Evolutionary conservation across 352 stramenopile genomes (phyloP).

Genomic region (Globisporangium ultimum): DNA sequence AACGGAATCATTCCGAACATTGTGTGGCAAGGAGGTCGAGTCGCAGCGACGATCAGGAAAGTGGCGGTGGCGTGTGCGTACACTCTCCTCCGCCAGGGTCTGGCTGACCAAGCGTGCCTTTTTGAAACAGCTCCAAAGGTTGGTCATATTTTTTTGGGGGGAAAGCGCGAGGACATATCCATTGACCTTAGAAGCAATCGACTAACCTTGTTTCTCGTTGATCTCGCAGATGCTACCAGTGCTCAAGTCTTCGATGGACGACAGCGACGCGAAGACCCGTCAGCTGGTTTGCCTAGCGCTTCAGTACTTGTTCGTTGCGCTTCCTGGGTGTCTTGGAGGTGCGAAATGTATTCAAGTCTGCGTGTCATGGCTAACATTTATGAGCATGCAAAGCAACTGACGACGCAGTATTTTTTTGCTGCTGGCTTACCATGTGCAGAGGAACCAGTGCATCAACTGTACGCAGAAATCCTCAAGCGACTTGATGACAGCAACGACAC

Average conservation of each 20-base stretch:
- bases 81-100: constrained; percentile 72
- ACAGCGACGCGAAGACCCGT: constrained; percentile 85
- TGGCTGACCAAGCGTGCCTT: constrained; percentile 71
- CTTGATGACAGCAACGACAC: constrained; percentile 91
- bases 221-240: constrained; percentile 74
- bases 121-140: constrained; percentile 83
- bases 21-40: constrained; percentile 83
- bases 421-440: constrained; percentile 29
- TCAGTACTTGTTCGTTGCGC: constrained; percentile 84
- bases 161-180: too few species aligned
- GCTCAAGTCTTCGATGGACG: constrained; percentile 86
- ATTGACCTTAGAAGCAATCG: too few species aligned
- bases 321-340: constrained; percentile 76
- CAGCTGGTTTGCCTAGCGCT: constrained; percentile 86
- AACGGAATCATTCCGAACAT: constrained; percentile 88
- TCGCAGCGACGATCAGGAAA: constrained; percentile 89
- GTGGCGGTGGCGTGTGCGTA: constrained; percentile 85
- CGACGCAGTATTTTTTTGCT: neutral
- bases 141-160: neutral
- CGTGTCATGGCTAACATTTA: neutral
- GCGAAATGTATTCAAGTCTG: neutral
- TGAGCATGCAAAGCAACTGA: neutral
- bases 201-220: neutral
- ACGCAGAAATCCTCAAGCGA: constrained; percentile 91
- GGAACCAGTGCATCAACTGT: constrained; percentile 89